These are phyloP conservation scores for Penicillium sp. DNA, from an alignment of 2,329 filamentous ascomycete genomes.

Conservation along the genomic window DNA sequence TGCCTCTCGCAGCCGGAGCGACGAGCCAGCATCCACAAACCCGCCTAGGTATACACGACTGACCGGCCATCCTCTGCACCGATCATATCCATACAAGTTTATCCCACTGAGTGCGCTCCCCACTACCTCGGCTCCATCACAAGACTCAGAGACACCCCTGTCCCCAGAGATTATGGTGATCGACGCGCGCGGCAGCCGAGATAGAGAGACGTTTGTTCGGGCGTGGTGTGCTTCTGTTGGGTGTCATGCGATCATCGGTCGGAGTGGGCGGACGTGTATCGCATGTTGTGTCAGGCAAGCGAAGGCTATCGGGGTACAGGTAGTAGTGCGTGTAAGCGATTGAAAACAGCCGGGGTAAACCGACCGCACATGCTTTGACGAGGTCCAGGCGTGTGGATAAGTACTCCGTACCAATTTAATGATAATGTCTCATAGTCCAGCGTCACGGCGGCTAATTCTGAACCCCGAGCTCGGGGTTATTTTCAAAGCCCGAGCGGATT, in stretches of 20 bases:
- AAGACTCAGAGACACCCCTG: conserved; percentile 2
- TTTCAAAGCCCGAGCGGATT: background rate
- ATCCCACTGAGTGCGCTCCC: conserved; percentile 30
- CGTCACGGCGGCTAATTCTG: background rate
- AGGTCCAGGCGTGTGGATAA: background rate
- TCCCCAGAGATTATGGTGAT: conserved; percentile 33
- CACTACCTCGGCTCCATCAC: conserved; percentile 18
- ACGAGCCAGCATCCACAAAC: conserved; percentile 5
- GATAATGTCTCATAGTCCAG: background rate
- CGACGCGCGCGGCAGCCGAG: conserved; percentile 37
- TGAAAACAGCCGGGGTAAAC: background rate
- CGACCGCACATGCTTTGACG: background rate
- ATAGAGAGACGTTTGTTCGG: conserved; percentile 44
- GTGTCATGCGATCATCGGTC: conserved; percentile 44
- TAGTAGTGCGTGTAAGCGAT: conserved; percentile 43
- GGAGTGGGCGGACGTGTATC: conserved; percentile 41
- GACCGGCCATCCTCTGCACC: conserved; percentile 42
- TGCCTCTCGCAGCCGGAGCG: conserved; percentile 12
- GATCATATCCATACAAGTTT: conserved; percentile 35
- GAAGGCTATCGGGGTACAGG: conserved; percentile 39
- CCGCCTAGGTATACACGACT: conserved; percentile 29
- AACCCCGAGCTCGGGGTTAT: background rate
- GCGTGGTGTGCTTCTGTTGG: conserved; percentile 49
- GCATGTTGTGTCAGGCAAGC: conserved; percentile 48
- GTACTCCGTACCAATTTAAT: background rate